These are phyloP conservation scores for Solanum commersonii DNA, from an alignment of 257 asterid species.

Conservation along the genomic window DNA sequence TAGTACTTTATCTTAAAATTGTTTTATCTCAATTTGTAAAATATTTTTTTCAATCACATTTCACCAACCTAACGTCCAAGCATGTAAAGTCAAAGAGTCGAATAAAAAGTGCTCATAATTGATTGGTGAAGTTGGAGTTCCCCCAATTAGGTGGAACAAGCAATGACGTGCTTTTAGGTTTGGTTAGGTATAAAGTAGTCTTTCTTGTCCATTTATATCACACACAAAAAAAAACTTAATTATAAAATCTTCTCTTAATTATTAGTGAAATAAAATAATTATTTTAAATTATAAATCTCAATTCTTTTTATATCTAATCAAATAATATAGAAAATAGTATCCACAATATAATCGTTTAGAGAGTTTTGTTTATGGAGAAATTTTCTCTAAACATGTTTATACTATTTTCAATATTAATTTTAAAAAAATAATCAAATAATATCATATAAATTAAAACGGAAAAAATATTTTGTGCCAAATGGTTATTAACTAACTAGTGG, in stretches of 20 bases:
- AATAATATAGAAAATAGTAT: neutral
- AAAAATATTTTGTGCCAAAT: neutral
- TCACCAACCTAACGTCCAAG: neutral
- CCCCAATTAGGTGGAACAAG: neutral
- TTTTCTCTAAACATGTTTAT: too few species aligned
- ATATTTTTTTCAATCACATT: neutral
- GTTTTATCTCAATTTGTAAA: neutral
- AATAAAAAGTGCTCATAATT: neutral
- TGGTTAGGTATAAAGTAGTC: neutral
- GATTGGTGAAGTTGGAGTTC: neutral
- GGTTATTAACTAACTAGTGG: neutral
- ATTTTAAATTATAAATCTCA: neutral
- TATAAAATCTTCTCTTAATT: neutral
- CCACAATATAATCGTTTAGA: too few species aligned
- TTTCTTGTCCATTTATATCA: neutral
- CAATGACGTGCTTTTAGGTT: neutral
- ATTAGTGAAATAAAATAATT: too few species aligned
- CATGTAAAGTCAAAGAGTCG: neutral
- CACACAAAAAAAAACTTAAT: neutral
- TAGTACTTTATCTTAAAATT: neutral
- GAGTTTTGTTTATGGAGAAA: fast-evolving
- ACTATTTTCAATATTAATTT: too few species aligned
- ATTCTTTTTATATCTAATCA: neutral
- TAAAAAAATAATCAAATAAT: neutral
- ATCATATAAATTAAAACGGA: neutral